Conservation (phyloP, 306 rosid species). For the Quercus mongolica region DNA sequence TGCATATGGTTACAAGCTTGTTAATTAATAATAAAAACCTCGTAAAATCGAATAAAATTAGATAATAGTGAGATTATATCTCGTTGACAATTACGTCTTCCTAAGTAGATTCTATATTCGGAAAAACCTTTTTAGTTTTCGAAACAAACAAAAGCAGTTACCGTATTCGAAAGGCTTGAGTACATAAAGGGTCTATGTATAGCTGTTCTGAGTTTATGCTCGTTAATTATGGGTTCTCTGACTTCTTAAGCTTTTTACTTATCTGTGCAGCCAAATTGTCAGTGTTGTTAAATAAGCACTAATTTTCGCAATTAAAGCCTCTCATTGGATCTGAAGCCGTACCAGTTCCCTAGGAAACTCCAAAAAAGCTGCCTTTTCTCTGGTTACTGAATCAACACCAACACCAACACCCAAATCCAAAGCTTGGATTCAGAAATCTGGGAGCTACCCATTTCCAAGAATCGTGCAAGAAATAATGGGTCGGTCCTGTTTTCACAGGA, state of each 20-base stretch:
- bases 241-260: background rate
- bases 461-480: conserved; percentile 36
- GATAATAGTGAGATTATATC: too few species aligned
- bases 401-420: background rate
- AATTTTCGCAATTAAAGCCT: conserved; percentile 12
- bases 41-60: background rate
- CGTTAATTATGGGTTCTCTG: background rate
- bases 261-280: background rate
- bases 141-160: background rate
- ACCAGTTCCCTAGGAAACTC: conserved; percentile 32
- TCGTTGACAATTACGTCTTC: too few species aligned
- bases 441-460: conserved; percentile 26
- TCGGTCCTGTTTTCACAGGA: conserved; percentile 34
- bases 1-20: too few species aligned
- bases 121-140: background rate
- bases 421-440: conserved; percentile 9
- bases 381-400: background rate
- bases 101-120: background rate
- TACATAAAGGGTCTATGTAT: background rate
- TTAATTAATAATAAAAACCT: background rate
- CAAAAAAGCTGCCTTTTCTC: background rate
- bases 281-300: background rate
- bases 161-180: background rate
- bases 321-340: conserved; percentile 32
- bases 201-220: too few species aligned